A percentile compares a stretch with the other conserved stretches of the same genome.
Conservation (phyloP, 495 filamentous ascomycete genomes). For the Podospora bellae-mahoneyi region DNA sequence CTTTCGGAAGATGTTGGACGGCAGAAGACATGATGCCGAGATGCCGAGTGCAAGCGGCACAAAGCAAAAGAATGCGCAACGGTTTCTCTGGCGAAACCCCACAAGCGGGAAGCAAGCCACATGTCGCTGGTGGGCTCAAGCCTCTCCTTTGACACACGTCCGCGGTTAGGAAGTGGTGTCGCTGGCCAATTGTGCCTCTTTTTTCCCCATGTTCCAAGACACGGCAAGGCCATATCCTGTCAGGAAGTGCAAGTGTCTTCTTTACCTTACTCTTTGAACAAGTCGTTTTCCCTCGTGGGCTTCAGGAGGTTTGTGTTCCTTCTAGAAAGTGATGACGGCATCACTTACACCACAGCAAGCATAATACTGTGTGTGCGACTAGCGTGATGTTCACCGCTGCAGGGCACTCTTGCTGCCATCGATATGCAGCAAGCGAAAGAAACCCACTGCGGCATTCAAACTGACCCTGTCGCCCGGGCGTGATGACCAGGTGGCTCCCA, state of each 20-base stretch:
- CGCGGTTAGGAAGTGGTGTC: constrained; percentile 3
- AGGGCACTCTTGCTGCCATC: neutral
- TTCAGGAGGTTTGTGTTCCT: neutral
- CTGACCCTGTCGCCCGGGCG: neutral
- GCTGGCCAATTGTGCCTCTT: constrained; percentile 2
- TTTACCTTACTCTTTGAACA: neutral
- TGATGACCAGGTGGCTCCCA: neutral
- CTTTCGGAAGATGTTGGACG: neutral
- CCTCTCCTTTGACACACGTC: neutral
- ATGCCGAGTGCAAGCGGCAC: neutral
- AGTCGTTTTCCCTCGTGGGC: neutral
- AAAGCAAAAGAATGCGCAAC: constrained; percentile 1
- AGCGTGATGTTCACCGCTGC: neutral
- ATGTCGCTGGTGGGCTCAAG: neutral
- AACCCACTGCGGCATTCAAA: neutral
- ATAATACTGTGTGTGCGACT: neutral
- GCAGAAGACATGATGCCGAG: neutral
- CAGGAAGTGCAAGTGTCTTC: neutral
- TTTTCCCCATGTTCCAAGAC: neutral
- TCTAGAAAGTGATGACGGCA: neutral
- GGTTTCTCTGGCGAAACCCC: neutral
- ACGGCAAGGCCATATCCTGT: neutral
- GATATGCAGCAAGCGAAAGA: neutral
- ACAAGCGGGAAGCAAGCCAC: neutral
- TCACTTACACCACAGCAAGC: neutral